Conservation (phyloP, 805 yeast genomes). For the Pichia scutulata region DNA sequence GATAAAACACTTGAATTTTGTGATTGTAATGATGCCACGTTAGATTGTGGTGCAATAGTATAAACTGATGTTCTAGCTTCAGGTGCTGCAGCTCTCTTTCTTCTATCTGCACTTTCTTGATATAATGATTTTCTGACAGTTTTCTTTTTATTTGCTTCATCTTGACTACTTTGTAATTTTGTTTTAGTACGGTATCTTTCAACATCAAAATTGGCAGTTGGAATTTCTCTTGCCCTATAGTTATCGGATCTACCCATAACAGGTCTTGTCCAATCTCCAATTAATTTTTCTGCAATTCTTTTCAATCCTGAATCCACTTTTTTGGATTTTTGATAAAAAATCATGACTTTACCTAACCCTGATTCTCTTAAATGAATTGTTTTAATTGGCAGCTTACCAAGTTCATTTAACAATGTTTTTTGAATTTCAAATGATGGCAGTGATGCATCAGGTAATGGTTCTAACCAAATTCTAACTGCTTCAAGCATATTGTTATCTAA, state of each 20-base stretch:
- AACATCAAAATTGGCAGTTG: slow-evolving; percentile 60
- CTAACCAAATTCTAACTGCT: slow-evolving; percentile 93
- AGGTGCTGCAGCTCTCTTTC: slow-evolving; percentile 96
- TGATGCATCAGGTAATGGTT: slow-evolving; percentile 96
- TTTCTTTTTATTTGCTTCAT: slow-evolving; percentile 20
- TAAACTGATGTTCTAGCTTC: slow-evolving; percentile 81
- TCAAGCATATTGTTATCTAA: slow-evolving; percentile 90
- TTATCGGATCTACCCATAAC: slow-evolving; percentile 93
- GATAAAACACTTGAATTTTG: slow-evolving; percentile 31
- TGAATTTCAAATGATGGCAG: slow-evolving; percentile 97
- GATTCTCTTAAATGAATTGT: slow-evolving; percentile 92
- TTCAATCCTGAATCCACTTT: slow-evolving; percentile 83
- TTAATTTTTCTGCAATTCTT: slow-evolving; percentile 79
- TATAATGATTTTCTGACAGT: slow-evolving; percentile 49
- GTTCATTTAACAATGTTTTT: slow-evolving; percentile 69
- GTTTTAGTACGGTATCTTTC: slow-evolving; percentile 40
- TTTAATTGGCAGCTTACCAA: slow-evolving; percentile 79
- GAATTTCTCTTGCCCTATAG: slow-evolving; percentile 78
- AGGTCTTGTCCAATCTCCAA: slow-evolving; percentile 98
- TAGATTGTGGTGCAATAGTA: slow-evolving; percentile 81
- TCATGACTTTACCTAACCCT: slow-evolving; percentile 86
- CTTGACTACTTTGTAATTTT: slow-evolving; percentile 22
- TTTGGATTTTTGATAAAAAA: slow-evolving; percentile 87
- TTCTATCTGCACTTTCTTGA: slow-evolving; percentile 83
- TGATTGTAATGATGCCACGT: slow-evolving; percentile 39